Percentiles rank a stretch among this genome's conserved stretches.
phyloP scores from a whole-genome alignment of 306 rosid genomes.

The Delonix regia region DNA sequence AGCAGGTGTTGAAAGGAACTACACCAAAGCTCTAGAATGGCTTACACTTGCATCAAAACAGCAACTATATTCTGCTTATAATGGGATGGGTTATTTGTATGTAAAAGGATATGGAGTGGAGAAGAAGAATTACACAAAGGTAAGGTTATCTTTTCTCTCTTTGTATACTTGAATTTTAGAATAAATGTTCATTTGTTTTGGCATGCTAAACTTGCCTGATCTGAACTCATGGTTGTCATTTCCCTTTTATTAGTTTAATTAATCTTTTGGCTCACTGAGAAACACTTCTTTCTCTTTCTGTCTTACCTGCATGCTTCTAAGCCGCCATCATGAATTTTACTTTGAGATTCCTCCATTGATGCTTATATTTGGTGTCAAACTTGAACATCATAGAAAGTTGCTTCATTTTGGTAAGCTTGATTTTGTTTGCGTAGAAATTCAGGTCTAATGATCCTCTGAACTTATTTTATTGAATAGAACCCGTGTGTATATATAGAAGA shows the following conservation, averaged over 20 bases:
- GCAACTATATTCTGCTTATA: conserved; percentile 80
- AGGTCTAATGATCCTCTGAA: no score
- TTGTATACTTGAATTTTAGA: not conserved
- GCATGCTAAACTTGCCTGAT: conserved; percentile 26
- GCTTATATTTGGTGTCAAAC: not conserved
- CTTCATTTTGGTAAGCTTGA: not conserved
- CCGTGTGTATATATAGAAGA: no score
- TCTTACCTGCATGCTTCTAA: not conserved
- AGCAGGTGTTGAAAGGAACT: conserved; percentile 93
- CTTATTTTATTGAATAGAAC: no score
- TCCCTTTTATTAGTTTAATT: not conserved
- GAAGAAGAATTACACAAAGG: conserved; percentile 86
- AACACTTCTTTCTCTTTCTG: conserved; percentile 2
- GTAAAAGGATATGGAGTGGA: conserved; percentile 95
- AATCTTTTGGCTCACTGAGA: not conserved
- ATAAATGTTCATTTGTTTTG: not conserved
- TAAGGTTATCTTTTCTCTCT: conserved; percentile 35
- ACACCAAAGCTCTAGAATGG: conserved; percentile 92
- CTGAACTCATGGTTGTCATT: not conserved
- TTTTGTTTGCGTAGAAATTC: no score
- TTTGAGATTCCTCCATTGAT: not conserved
- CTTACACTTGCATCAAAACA: conserved; percentile 86
- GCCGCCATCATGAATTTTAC: not conserved
- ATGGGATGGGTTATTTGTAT: conserved; percentile 94
- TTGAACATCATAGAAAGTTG: not conserved